Base-by-base conservation (phyloP, 768 basidiomycete genomes). In the Amanita molliuscula region DNA sequence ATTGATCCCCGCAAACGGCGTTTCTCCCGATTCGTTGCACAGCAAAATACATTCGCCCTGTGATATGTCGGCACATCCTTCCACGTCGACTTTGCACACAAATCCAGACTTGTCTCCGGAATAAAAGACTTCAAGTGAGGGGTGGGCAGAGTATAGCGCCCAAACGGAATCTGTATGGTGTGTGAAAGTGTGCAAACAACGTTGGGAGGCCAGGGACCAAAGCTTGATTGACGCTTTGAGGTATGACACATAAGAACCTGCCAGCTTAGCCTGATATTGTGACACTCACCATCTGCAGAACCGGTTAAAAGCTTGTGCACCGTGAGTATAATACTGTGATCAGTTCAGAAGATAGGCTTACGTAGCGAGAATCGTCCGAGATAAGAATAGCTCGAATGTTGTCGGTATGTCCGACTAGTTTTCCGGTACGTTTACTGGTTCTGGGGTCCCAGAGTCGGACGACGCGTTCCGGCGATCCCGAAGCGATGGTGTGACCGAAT, bases 321-420 rank as follows among this genome's bases (percentile, higher is more conserved):
- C 26, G 15, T 55, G 42, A 54, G 49, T 4, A 45, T 41, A 34
- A 47, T 21, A 36, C 35, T 28, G 9, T n/a, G 28, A 35, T 41
- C 10, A 50, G 40, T 37, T 9, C 1, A 18, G 29, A 29, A 6
- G 46, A 21, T 38, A 1, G 71, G 71, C 90, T 65, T 61, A 94
- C 90, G 65, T 91, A 92, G 79, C 79, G 78, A 20, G 89, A 82
- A 63, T 97, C 94, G 25, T 93, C 91, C 4, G 88, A 89, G 1
- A 98, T 74, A 18, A 94, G 65, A 38, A 97, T 85, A 3, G 90
- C 81, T 7, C 95, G 77, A 53, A 99, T 93, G 58, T 97, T 98
- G 65, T 99, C 96, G 0, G 95, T 95, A 62, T 99, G 95, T 0
- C 95, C 95, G 6, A 97, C 90, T 0, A 98, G 75, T 60, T 96